Evolutionary conservation across 306 rosid genomes (phyloP).

Genomic region (Acacia confusa): DNA sequence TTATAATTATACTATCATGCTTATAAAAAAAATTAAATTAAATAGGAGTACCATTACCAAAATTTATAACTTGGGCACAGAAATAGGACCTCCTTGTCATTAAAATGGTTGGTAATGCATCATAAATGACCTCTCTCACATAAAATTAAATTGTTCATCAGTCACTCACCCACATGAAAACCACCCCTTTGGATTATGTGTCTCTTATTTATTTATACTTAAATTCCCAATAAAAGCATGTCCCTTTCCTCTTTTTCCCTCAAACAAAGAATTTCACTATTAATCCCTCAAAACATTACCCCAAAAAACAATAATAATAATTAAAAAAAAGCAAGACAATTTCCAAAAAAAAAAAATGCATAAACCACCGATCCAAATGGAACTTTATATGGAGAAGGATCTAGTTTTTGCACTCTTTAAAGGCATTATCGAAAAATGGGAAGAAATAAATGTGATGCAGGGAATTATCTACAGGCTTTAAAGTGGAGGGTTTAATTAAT

Average conservation of each 20-base stretch:
- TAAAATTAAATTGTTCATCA: constrained; percentile 17
- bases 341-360: background rate
- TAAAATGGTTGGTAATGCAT: constrained; percentile 43
- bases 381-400: background rate
- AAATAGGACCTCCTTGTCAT: constrained; percentile 33
- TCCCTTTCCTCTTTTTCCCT: background rate
- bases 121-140: constrained; percentile 34
- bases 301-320: background rate
- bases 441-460: background rate
- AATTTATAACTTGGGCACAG: background rate
- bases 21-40: background rate
- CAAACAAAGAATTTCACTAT: constrained; percentile 9
- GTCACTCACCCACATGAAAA: constrained; percentile 26
- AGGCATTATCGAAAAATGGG: background rate
- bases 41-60: background rate
- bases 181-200: background rate
- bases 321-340: background rate
- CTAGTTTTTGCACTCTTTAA: background rate
- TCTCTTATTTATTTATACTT: constrained; percentile 24
- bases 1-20: background rate
- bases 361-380: background rate
- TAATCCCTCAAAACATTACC: background rate
- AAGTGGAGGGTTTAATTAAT: background rate
- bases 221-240: constrained; percentile 29
- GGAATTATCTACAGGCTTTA: constrained; percentile 27